A percentile compares a stretch with the other conserved stretches of the same genome.
phyloP scores from a whole-genome alignment of 2,329 filamentous ascomycete species.

The Hypoxylon sp. region DNA sequence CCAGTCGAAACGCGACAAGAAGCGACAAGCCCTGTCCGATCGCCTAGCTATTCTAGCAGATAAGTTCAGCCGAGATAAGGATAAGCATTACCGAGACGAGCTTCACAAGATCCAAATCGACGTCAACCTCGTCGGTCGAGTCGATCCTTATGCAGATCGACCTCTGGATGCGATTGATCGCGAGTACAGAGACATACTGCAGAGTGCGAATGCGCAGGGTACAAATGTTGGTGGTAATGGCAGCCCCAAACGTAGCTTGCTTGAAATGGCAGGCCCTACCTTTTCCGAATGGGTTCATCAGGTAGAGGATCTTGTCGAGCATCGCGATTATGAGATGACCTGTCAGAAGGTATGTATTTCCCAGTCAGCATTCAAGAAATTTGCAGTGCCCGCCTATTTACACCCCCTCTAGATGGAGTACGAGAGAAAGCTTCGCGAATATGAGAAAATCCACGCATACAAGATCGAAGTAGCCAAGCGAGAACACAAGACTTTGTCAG shows the following conservation, averaged over 20 bases:
- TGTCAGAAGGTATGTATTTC: slow-evolving; percentile 77
- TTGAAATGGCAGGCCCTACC: slow-evolving; percentile 84
- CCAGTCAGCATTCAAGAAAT: neutral
- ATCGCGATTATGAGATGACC: slow-evolving; percentile 86
- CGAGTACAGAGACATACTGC: slow-evolving; percentile 58
- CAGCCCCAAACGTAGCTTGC: slow-evolving; percentile 67
- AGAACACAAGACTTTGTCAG: slow-evolving; percentile 72
- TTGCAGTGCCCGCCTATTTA: slow-evolving; percentile 40
- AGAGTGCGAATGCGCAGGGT: slow-evolving; percentile 52
- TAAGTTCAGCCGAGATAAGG: slow-evolving; percentile 45
- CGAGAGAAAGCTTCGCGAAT: slow-evolving; percentile 72
- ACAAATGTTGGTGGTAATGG: slow-evolving; percentile 52
- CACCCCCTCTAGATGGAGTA: slow-evolving; percentile 68
- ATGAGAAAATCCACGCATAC: slow-evolving; percentile 72
- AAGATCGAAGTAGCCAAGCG: slow-evolving; percentile 73
- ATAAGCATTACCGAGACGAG: slow-evolving; percentile 46
- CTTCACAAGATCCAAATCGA: slow-evolving; percentile 55
- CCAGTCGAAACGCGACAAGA: slow-evolving; percentile 47
- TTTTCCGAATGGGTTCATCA: slow-evolving; percentile 89
- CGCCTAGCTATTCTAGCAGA: slow-evolving; percentile 40
- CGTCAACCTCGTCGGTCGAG: slow-evolving; percentile 64
- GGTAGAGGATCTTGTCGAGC: slow-evolving; percentile 89
- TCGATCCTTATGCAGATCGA: slow-evolving; percentile 79
- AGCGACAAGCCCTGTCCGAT: slow-evolving; percentile 42
- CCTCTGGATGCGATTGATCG: slow-evolving; percentile 62